Conservation (phyloP, 1,284 basidiomycete genomes). For the Heterobasidion irregulare region DNA sequence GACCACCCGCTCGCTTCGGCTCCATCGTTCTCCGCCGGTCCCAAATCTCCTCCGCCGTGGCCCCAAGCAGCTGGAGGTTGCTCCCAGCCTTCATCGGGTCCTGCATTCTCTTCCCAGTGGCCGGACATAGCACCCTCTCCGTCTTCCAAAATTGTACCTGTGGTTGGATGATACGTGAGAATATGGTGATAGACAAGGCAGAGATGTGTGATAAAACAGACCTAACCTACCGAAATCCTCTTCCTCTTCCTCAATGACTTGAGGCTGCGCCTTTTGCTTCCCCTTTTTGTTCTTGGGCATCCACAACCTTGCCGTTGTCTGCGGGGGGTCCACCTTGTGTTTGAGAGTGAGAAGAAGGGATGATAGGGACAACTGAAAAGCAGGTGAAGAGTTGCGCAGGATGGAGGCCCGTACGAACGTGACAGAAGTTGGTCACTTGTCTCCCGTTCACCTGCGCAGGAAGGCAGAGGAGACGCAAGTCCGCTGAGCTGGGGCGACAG, state of each 20-base stretch:
- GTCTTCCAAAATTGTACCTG: conserved; percentile 2
- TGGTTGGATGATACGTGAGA: not conserved
- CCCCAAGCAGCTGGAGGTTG: not conserved
- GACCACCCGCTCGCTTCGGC: not conserved
- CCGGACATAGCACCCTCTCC: conserved; percentile 1
- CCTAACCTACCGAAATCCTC: conserved; percentile 2
- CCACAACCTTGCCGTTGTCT: not conserved
- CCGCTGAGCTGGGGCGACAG: no score
- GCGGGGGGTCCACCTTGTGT: not conserved
- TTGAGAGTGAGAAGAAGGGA: not conserved
- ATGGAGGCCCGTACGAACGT: no score
- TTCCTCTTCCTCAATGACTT: conserved; percentile 5
- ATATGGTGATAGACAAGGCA: not conserved
- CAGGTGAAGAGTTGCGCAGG: no score
- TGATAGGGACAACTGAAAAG: no score
- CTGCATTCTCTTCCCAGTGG: not conserved
- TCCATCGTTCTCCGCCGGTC: not conserved
- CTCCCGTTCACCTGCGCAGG: no score
- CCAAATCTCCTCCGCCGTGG: not conserved
- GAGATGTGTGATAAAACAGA: conserved; percentile 6
- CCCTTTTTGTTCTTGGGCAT: conserved; percentile 23
- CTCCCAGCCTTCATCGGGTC: not conserved
- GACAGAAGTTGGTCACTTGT: no score
- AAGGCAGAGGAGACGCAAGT: no score
- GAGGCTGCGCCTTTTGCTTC: conserved; percentile 23